These are phyloP conservation scores for Coccomyxa sp. DNA, from an alignment of 139 green algal species.

Conservation along the genomic window DNA sequence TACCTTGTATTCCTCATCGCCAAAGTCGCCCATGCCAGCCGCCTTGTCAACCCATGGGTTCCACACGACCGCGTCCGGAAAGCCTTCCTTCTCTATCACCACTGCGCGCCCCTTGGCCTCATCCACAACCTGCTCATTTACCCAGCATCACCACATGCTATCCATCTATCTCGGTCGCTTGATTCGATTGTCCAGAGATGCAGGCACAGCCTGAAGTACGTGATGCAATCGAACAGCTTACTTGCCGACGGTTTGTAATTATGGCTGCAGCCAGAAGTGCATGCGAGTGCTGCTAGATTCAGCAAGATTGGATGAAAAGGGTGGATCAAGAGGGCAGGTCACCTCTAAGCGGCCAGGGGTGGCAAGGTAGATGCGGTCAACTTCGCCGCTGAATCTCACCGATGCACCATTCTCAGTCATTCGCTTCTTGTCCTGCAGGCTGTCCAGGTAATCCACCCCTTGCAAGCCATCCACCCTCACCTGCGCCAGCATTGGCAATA, in stretches of 20 bases:
- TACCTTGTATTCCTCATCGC: conserved; percentile 63
- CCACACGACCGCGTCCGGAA: conserved; percentile 78
- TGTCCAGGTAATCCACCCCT: conserved; percentile 66
- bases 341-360: conserved; percentile 46
- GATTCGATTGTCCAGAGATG: not conserved
- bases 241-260: too few relatives aligned
- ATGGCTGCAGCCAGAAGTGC: not conserved
- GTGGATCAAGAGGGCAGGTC: not conserved
- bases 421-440: conserved; percentile 30
- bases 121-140: conserved; percentile 41
- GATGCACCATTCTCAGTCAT: conserved; percentile 28
- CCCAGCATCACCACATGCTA: not conserved
- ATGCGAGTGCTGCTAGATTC: not conserved
- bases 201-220: too few relatives aligned
- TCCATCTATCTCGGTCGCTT: not conserved
- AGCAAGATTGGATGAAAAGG: not conserved
- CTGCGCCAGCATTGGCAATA: not conserved
- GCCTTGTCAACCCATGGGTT: conserved; percentile 74
- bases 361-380: conserved; percentile 73
- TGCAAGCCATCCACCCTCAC: conserved; percentile 41
- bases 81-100: conserved; percentile 43
- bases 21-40: conserved; percentile 65
- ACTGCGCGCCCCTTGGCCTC: conserved; percentile 15
- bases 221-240: too few relatives aligned
- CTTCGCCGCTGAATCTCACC: conserved; percentile 44